Base-by-base conservation (phyloP, 2,329 filamentous ascomycete genomes). In the Blastomyces parvus region DNA sequence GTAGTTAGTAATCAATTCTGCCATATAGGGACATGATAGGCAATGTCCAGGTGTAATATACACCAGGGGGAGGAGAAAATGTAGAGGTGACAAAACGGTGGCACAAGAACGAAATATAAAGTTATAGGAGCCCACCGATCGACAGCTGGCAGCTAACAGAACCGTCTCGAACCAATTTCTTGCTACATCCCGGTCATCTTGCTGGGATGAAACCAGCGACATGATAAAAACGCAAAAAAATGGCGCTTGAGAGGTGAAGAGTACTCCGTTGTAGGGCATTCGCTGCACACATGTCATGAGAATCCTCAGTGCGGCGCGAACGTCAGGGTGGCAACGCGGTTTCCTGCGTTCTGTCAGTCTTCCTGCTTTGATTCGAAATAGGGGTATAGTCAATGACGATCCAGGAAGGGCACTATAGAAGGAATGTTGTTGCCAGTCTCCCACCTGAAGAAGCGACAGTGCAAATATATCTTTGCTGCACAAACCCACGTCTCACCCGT, bases 391-490 rank as follows among this genome's bases (percentile, higher is more conserved):
- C 8, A 46, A 46, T n/a, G 19, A 46, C 19, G 42, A 46, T 19
- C 17, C 19, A 46, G 42, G 42, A 46, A 46, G 19, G 19, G 44
- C 7, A 46, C 2, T 9, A 46, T 8, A 46, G 19, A n/a, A 7
- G 25, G 44, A 62, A 19, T n/a, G 50, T 46, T 25, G 30, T 36
- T 19, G 17, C 46, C 19, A n/a, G 13, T 36, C 8, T 25, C 63
- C 42, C 36, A 63, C 63, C 66, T 59, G 52, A 63, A 58, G 25
- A 66, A 56, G 25, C 65, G 56, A 50, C 66, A 67, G 13, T 66
- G 53, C 19, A 67, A 59, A 60, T 67, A 67, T 44, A 67, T 66
- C 52, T 66, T 61, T 13, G 63, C 65, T 2, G 66, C 63, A 3
- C 53, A 52, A 25, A 66, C 65, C 57, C 61, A 67, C 22, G 56